phyloP scores from a whole-genome alignment of 805 yeast genomes.

The Monosporozyma unispora region DNA sequence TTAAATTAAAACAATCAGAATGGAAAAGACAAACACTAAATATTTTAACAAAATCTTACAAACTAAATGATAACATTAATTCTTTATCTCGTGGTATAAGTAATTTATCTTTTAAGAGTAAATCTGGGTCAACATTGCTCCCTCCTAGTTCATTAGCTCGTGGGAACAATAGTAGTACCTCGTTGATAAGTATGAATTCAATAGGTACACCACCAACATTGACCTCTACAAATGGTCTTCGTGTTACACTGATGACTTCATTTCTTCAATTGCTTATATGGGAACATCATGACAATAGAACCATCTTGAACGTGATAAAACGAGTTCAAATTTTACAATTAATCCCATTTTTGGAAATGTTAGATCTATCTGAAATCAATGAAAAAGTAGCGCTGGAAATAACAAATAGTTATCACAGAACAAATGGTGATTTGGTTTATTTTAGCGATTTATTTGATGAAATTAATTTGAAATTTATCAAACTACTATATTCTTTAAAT shows the following conservation, averaged over 20 bases:
- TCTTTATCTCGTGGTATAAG: background rate
- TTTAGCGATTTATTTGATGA: constrained; percentile 28
- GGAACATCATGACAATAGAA: constrained; percentile 24
- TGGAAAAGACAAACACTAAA: constrained; percentile 2
- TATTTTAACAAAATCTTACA: constrained; percentile 1
- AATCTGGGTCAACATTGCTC: background rate
- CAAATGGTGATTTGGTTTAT: constrained; percentile 27
- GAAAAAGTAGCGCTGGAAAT: constrained; percentile 2
- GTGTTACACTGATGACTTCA: constrained; percentile 12
- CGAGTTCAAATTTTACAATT: constrained; percentile 29
- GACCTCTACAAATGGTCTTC: background rate
- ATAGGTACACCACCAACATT: background rate
- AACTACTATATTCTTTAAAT: constrained; percentile 12
- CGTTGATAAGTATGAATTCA: background rate
- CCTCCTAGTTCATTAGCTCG: background rate
- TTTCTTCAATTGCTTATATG: constrained; percentile 13
- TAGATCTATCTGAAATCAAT: background rate
- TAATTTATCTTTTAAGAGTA: background rate
- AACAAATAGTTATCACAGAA: constrained; percentile 25
- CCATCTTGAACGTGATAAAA: constrained; percentile 22
- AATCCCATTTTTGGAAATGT: constrained; percentile 15
- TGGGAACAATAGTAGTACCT: background rate
- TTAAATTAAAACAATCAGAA: constrained; percentile 6
- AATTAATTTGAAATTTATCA: constrained; percentile 9
- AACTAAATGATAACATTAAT: background rate